These are phyloP conservation scores for Elongisporangium undulatum DNA, from an alignment of 352 stramenopile species.

Conservation along the genomic window DNA sequence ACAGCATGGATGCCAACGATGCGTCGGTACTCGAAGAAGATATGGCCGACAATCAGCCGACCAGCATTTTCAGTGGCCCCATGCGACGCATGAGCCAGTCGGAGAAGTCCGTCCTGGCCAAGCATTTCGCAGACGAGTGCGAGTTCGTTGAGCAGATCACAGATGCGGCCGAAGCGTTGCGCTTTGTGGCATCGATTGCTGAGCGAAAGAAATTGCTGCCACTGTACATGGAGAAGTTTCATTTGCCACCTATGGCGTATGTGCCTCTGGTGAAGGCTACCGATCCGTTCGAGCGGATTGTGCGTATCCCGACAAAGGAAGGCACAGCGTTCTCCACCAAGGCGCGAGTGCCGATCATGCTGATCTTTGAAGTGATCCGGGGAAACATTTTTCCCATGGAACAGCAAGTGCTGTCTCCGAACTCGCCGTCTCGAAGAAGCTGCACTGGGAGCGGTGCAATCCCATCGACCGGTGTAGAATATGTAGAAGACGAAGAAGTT, in stretches of 20 bases:
- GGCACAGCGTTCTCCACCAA: conserved; percentile 87
- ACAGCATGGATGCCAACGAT: conserved; percentile 34
- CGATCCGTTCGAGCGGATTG: conserved; percentile 85
- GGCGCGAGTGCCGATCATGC: conserved; percentile 78
- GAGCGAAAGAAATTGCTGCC: conserved; percentile 78
- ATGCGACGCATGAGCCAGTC: conserved; percentile 72
- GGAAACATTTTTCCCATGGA: conserved; percentile 59
- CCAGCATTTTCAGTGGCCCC: conserved; percentile 64
- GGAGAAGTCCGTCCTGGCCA: conserved; percentile 76
- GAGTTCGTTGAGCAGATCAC: conserved; percentile 89
- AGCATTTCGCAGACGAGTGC: conserved; percentile 84
- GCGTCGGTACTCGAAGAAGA: conserved; percentile 57
- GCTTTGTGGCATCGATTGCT: conserved; percentile 75
- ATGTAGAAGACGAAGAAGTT: conserved; percentile 79
- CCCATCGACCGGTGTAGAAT: conserved; percentile 50
- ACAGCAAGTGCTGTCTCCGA: conserved; percentile 48
- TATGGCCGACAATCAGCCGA: conserved; percentile 59
- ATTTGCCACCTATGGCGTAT: conserved; percentile 84
- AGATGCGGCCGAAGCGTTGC: conserved; percentile 76
- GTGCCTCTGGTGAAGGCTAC: conserved; percentile 85
- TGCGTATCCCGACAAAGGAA: conserved; percentile 82
- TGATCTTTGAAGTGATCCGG: conserved; percentile 87
- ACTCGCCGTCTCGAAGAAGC: conserved; percentile 43
- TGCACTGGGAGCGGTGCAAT: conserved; percentile 27
- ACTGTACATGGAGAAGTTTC: conserved; percentile 78